Percentiles rank a stretch among this genome's conserved stretches.
phyloP scores from a whole-genome alignment of 768 basidiomycete genomes.

The Collybia sordida region DNA sequence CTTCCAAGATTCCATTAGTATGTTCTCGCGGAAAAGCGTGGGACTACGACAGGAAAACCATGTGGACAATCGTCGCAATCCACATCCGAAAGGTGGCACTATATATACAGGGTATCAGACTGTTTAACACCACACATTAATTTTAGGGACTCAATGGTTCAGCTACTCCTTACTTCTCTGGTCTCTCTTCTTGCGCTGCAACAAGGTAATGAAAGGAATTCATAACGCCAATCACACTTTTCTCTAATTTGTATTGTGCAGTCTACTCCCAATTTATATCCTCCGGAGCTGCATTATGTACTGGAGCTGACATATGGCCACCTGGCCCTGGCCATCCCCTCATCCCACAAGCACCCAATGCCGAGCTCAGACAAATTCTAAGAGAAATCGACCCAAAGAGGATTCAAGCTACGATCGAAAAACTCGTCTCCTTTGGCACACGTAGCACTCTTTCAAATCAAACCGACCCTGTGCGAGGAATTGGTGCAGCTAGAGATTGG shows the following conservation, averaged over 20 bases:
- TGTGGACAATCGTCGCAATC: too few relatives aligned
- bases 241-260: neutral
- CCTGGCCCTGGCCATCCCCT: constrained; percentile 44
- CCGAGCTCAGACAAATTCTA: constrained; percentile 45
- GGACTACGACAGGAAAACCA: too few relatives aligned
- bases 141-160: neutral
- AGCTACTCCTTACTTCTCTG: neutral
- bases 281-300: neutral
- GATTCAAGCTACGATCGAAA: constrained; percentile 45
- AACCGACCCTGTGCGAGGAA: constrained; percentile 50
- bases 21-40: too few relatives aligned
- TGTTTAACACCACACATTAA: too few relatives aligned
- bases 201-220: neutral
- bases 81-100: too few relatives aligned
- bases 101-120: too few relatives aligned
- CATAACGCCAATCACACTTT: neutral
- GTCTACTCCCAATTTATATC: constrained; percentile 3
- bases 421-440: constrained; percentile 57
- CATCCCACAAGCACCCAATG: constrained; percentile 39
- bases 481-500: constrained; percentile 59
- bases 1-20: too few relatives aligned
- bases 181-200: neutral
- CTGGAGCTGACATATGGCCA: constrained; percentile 36
- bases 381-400: constrained; percentile 43
- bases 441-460: constrained; percentile 53